These are phyloP conservation scores for Cladosporium sp. DNA, from an alignment of 2,329 filamentous ascomycete genomes.

Conservation along the genomic window DNA sequence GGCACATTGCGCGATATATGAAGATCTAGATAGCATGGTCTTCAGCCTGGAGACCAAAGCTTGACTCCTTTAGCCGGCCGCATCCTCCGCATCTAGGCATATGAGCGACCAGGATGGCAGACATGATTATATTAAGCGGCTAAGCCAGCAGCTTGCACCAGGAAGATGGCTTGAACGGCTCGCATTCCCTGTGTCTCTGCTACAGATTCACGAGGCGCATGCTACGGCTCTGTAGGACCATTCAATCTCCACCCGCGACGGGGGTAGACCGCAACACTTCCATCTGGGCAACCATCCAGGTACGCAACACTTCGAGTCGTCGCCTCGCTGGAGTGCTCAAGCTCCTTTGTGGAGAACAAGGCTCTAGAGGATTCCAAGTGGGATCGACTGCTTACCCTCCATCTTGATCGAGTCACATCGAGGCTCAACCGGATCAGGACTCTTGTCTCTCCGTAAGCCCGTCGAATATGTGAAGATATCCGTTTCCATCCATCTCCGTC, in stretches of 20 bases:
- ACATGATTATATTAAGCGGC: neutral
- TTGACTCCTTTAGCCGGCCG: constrained; percentile 2
- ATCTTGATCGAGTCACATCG: too few relatives aligned
- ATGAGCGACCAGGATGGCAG: neutral
- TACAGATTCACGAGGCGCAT: neutral
- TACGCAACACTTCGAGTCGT: too few relatives aligned
- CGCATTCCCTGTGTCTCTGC: neutral
- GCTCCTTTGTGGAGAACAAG: too few relatives aligned
- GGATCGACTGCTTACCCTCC: too few relatives aligned
- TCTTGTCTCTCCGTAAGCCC: neutral
- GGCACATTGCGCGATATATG: neutral
- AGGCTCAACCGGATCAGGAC: too few relatives aligned
- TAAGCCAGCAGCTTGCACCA: neutral
- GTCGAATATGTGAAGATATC: neutral
- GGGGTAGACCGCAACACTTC: neutral
- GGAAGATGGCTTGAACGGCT: neutral
- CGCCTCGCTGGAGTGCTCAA: too few relatives aligned
- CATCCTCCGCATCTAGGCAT: neutral
- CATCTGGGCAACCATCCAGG: neutral
- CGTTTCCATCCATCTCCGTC: neutral
- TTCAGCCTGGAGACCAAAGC: neutral
- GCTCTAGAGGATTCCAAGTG: too few relatives aligned
- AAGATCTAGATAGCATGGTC: neutral
- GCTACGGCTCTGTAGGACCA: neutral
- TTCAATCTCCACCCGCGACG: neutral